These are phyloP conservation scores for Neonectria hederae DNA, from an alignment of 2,329 filamentous ascomycete species.

Conservation along the genomic window DNA sequence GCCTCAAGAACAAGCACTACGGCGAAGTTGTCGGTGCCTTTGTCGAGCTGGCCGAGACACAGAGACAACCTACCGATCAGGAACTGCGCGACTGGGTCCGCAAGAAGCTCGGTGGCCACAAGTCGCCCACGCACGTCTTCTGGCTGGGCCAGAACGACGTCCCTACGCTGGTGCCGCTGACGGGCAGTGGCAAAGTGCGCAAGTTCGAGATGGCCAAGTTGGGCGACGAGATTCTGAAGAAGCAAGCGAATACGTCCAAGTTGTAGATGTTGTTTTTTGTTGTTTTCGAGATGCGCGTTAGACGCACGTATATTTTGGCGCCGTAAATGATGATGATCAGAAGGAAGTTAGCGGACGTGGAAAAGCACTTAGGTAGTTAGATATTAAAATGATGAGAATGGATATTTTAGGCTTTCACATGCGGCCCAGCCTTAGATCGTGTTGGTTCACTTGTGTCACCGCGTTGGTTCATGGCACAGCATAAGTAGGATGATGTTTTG, in stretches of 20 bases:
- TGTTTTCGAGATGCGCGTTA: not conserved
- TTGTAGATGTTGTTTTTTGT: slow-evolving; percentile 46
- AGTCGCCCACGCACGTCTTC: slow-evolving; percentile 78
- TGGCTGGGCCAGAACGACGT: slow-evolving; percentile 74
- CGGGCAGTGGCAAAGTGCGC: slow-evolving; percentile 77
- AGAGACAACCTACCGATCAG: slow-evolving; percentile 55
- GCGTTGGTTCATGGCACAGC: not conserved
- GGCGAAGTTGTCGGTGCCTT: slow-evolving; percentile 79
- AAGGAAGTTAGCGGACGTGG: not conserved
- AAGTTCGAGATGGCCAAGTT: slow-evolving; percentile 71
- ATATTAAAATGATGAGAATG: not conserved
- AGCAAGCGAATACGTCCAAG: slow-evolving; percentile 56
- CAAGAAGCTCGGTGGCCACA: slow-evolving; percentile 70
- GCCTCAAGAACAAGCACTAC: slow-evolving; percentile 74
- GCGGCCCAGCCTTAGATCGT: not conserved
- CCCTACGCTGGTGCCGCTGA: slow-evolving; percentile 66
- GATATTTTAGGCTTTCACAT: not conserved
- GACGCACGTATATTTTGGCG: not conserved
- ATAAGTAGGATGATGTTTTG: not conserved
- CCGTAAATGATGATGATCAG: not conserved
- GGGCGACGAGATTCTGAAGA: slow-evolving; percentile 64
- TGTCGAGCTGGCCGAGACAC: slow-evolving; percentile 53
- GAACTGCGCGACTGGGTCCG: slow-evolving; percentile 72
- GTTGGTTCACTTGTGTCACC: not conserved
- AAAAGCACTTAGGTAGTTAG: not conserved